Percentiles rank a stretch among this genome's conserved stretches.
These are phyloP conservation scores for Rhodomyrtus tomentosa DNA, from an alignment of 345 rosid genomes.

Conservation along the genomic window DNA sequence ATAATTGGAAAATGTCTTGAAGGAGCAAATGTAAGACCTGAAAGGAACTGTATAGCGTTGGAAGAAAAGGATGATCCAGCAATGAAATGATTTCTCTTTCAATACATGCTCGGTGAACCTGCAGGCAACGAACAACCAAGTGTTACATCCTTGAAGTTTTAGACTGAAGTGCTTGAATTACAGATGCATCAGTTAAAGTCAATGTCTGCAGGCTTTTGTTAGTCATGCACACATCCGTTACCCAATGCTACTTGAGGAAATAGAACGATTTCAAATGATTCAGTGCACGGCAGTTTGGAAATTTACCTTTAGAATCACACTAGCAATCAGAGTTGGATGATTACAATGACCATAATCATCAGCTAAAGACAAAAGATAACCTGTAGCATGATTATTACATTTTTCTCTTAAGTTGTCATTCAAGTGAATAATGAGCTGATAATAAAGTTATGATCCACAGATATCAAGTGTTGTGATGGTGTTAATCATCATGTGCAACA, in stretches of 20 bases:
- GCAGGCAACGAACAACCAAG: neutral
- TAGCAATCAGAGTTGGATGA: neutral
- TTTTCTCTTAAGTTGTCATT: neutral
- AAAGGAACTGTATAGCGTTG: constrained; percentile 80
- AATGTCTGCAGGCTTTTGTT: neutral
- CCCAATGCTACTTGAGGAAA: neutral
- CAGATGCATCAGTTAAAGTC: neutral
- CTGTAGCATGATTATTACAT: neutral
- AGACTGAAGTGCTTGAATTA: neutral
- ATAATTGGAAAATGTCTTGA: neutral
- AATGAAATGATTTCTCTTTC: constrained; percentile 89
- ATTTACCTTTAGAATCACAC: neutral
- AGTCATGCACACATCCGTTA: neutral
- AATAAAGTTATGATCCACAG: neutral
- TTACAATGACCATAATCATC: neutral
- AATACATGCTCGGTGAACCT: constrained; percentile 88
- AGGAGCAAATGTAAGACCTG: constrained; percentile 37
- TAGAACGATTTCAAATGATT: neutral
- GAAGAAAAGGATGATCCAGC: constrained; percentile 96
- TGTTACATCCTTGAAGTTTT: neutral
- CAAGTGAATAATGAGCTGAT: neutral
- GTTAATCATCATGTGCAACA: neutral
- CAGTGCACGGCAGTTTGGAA: neutral
- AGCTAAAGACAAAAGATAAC: neutral
- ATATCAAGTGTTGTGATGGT: neutral